A percentile compares a stretch with the other conserved stretches of the same genome.
These are phyloP conservation scores for Chytridium lagenaria DNA, from an alignment of 371 early-diverging fungal species.

Conservation along the genomic window DNA sequence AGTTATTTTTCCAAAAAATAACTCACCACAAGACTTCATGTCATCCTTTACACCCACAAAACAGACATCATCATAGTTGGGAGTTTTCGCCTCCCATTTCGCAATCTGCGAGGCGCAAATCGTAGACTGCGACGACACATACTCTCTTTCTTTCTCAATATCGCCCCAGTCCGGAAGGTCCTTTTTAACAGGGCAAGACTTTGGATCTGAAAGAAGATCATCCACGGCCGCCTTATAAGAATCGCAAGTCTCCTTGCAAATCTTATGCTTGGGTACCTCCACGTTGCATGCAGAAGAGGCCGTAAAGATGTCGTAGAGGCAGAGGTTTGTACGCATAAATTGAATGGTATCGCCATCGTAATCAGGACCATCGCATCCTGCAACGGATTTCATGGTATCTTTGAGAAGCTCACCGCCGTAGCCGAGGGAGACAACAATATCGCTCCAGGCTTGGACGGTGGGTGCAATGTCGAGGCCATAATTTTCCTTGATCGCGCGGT, in stretches of 20 bases:
- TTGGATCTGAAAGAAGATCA: conserved; percentile 24
- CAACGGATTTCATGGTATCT: conserved; percentile 31
- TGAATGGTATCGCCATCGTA: conserved; percentile 48
- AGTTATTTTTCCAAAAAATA: background rate
- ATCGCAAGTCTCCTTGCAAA: conserved; percentile 42
- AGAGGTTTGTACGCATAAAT: conserved; percentile 45
- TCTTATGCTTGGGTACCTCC: background rate
- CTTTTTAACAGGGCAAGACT: conserved; percentile 30
- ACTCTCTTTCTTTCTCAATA: background rate
- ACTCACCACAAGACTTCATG: conserved; percentile 1
- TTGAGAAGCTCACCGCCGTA: conserved; percentile 43
- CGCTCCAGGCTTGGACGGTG: conserved; percentile 37
- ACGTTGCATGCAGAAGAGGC: conserved; percentile 47
- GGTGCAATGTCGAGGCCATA: conserved; percentile 37
- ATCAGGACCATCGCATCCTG: conserved; percentile 38
- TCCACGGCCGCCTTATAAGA: conserved; percentile 36
- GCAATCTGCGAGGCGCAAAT: background rate
- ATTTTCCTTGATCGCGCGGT: conserved; percentile 37
- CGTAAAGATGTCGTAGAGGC: conserved; percentile 48
- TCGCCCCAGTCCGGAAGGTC: background rate
- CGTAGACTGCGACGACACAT: background rate
- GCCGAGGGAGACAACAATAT: conserved; percentile 29
- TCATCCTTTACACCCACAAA: background rate
- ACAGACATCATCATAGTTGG: background rate
- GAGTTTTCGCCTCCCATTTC: background rate